Evolutionary conservation across 108 stramenopile genomes (phyloP), one percentile per base, ranked within the genome.

Genomic region (Nitzschia sp.): DNA sequence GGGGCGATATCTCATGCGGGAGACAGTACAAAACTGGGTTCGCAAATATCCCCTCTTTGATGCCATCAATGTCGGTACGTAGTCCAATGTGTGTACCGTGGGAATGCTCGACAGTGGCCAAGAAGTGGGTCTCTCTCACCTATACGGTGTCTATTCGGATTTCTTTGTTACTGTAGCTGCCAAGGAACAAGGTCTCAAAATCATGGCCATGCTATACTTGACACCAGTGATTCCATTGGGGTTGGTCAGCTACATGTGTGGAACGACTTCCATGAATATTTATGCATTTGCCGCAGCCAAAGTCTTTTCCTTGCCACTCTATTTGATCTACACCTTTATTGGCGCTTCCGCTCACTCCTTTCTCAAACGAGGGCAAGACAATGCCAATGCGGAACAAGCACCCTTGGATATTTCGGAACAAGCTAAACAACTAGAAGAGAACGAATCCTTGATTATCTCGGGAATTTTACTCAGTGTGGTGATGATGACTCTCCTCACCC

Each of bases 21-120:
- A 88, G 41, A 73, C 80, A n/a, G 88, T 93, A 3, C 79, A 87
- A 40, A 73, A 69, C 14, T 93, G 88, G 88, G 79, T 80, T 41
- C 70, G 80, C 41, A 88, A 88, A 48, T 89, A 89, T 86, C 91
- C 91, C 12, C 51, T 93, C n/a, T 93, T 93, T 82, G 91, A 86
- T 60, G 85, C 91, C 1, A 87, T 93, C 64, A 88, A 93, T 82
- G 58, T 78, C 46, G 86, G 83, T 88, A 66, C 58, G 83, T 71
- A 25, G 14, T 19, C 29, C 5, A 5, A 3, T 34, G 29, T 34
- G 1, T 22, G 12, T 2, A 17, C 46, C 46, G 6, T 43, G 9
- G 10, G 10, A 12, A 43, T 51, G 10, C 12, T 48, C 21, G 44
- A 12, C 53, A 53, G 20, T 8, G 17, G 17, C 10, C 10, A 53